phyloP scores from a whole-genome alignment of 2,329 filamentous ascomycete genomes.

The Nemania sp. region DNA sequence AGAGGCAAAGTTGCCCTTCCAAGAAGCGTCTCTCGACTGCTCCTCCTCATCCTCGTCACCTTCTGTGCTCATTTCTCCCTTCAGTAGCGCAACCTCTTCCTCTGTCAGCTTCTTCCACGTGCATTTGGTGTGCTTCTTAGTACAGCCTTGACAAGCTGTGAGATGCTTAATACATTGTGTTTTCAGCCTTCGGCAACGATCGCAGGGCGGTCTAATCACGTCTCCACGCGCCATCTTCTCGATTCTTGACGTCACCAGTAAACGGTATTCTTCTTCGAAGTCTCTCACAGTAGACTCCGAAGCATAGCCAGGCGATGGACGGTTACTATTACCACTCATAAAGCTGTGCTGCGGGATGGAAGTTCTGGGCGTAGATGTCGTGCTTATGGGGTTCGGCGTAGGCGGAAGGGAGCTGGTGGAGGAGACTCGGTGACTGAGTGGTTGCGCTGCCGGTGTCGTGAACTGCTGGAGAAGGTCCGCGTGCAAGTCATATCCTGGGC shows the following conservation, averaged over 20 bases:
- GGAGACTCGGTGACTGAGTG: conserved; percentile 35
- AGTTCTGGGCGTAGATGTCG: conserved; percentile 37
- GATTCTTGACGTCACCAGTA: conserved; percentile 74
- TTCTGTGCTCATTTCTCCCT: conserved; percentile 38
- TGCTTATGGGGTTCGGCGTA: conserved; percentile 38
- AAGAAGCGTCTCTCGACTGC: conserved; percentile 31
- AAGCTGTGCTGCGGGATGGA: conserved; percentile 38
- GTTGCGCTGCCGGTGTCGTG: conserved; percentile 38
- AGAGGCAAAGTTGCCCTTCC: conserved; percentile 29
- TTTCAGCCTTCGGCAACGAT: conserved; percentile 77
- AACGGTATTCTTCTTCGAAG: conserved; percentile 44
- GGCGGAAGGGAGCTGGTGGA: conserved; percentile 39
- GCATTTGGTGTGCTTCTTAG: conserved; percentile 88
- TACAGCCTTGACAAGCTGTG: conserved; percentile 85
- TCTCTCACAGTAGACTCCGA: conserved; percentile 39
- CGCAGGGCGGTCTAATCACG: conserved; percentile 78
- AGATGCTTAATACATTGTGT: conserved; percentile 85
- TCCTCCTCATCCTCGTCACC: conserved; percentile 40
- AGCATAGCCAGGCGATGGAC: conserved; percentile 38
- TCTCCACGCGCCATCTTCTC: conserved; percentile 76
- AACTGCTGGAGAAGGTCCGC: conserved; percentile 62
- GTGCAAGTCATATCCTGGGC: conserved; percentile 53
- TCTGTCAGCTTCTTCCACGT: conserved; percentile 82
- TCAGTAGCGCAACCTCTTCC: conserved; percentile 59
- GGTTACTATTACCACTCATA: conserved; percentile 33